Percentiles rank a stretch among this genome's conserved stretches.
Conservation (phyloP, 2,329 filamentous ascomycete genomes). For the Rhynchosporium secalis region DNA sequence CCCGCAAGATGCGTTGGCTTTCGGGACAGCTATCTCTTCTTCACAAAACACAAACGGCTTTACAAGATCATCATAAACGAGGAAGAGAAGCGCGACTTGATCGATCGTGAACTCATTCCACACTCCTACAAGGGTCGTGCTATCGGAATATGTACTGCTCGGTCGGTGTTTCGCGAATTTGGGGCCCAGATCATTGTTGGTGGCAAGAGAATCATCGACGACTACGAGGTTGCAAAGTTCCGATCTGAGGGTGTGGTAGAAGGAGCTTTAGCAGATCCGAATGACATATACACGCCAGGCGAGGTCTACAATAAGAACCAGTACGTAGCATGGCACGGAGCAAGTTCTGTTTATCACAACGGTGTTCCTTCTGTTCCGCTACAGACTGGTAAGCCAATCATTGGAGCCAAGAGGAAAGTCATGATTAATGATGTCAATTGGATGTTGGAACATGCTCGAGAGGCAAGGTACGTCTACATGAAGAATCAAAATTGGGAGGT, state of each 20-base stretch:
- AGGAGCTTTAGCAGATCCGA: conserved; percentile 87
- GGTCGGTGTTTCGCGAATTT: conserved; percentile 96
- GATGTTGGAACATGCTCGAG: conserved; percentile 92
- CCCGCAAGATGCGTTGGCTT: conserved; percentile 96
- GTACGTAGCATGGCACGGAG: conserved; percentile 97
- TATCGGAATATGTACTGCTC: conserved; percentile 93
- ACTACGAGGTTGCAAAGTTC: conserved; percentile 80
- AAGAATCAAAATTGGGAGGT: not conserved
- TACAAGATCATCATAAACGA: conserved; percentile 99
- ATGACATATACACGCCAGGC: conserved; percentile 75
- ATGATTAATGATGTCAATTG: conserved; percentile 93
- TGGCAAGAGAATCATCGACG: conserved; percentile 80
- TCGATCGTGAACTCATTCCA: conserved; percentile 91
- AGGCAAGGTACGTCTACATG: conserved; percentile 68
- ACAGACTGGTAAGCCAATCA: conserved; percentile 69
- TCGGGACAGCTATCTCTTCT: conserved; percentile 97
- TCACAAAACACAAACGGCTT: conserved; percentile 93
- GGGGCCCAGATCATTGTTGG: conserved; percentile 92
- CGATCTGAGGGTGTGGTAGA: conserved; percentile 77
- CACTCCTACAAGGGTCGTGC: conserved; percentile 98
- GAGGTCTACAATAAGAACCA: conserved; percentile 98
- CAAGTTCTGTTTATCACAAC: conserved; percentile 92
- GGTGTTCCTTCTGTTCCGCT: conserved; percentile 74
- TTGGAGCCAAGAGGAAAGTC: conserved; percentile 80
- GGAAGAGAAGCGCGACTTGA: conserved; percentile 95